Evolutionary conservation across 768 basidiomycete genomes (phyloP).

Genomic region (Auriscalpium vulgare): DNA sequence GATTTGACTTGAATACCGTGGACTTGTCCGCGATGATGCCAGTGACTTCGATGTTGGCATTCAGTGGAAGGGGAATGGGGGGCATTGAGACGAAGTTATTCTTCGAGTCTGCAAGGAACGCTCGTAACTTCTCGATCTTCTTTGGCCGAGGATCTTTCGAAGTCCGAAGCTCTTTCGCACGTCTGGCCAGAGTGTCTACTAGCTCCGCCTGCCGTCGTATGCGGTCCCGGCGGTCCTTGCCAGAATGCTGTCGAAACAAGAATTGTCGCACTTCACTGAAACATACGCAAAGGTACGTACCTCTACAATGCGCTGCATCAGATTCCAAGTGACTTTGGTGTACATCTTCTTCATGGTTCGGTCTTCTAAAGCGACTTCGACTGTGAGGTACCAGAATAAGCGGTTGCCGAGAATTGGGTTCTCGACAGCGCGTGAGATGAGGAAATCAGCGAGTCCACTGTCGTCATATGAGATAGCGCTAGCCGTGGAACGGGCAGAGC

Average conservation of each 20-base stretch:
- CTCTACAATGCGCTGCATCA: conserved; percentile 83
- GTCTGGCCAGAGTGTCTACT: conserved; percentile 76
- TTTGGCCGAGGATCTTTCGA: conserved; percentile 93
- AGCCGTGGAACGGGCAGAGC: conserved; percentile 63
- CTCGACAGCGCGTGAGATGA: conserved; percentile 76
- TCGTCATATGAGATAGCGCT: conserved; percentile 83
- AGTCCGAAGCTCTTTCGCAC: conserved; percentile 78
- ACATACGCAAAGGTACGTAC: conserved; percentile 29
- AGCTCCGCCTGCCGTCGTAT: conserved; percentile 88
- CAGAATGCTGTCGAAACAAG: conserved; percentile 36
- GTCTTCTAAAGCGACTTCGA: conserved; percentile 86
- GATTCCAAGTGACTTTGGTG: conserved; percentile 67
- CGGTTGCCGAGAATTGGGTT: conserved; percentile 85
- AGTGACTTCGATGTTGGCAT: conserved; percentile 76
- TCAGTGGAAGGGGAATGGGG: conserved; percentile 82
- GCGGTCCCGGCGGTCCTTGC: conserved; percentile 76
- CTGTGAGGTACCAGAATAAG: conserved; percentile 97
- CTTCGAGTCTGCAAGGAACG: conserved; percentile 77
- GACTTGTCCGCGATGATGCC: conserved; percentile 91
- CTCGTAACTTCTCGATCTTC: conserved; percentile 94
- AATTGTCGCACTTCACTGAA: not conserved
- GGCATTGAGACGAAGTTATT: conserved; percentile 73
- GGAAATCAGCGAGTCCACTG: conserved; percentile 87
- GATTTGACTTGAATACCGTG: conserved; percentile 94
- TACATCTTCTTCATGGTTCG: conserved; percentile 16